These are phyloP conservation scores for Suillus variegatus DNA, from an alignment of 768 basidiomycete species.

Conservation along the genomic window DNA sequence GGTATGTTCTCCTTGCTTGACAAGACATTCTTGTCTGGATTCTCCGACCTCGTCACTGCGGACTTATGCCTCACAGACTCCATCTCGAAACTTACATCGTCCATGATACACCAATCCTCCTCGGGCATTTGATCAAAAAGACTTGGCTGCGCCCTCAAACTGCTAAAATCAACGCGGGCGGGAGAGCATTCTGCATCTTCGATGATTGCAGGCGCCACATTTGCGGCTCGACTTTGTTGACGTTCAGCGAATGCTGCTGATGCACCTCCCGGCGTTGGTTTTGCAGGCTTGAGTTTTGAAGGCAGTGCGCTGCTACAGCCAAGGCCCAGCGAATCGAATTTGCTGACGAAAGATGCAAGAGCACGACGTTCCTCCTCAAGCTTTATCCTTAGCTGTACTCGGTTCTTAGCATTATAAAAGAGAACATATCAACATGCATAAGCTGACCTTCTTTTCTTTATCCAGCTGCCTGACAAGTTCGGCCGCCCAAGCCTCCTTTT, in stretches of 20 bases:
- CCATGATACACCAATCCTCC: constrained; percentile 48
- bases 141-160: constrained; percentile 44
- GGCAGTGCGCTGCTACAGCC: constrained; percentile 37
- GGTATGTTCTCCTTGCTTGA: constrained; percentile 30
- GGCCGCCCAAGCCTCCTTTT: constrained; percentile 71
- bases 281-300: constrained; percentile 47
- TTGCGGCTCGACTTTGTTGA: constrained; percentile 35
- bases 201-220: constrained; percentile 26
- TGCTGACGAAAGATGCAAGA: constrained; percentile 76
- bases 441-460: constrained; percentile 69
- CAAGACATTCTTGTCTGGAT: constrained; percentile 27
- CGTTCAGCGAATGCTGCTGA: constrained; percentile 50
- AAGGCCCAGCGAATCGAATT: constrained; percentile 75
- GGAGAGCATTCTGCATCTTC: constrained; percentile 51
- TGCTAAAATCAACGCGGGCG: constrained; percentile 41
- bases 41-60: constrained; percentile 34
- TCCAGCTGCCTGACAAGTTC: constrained; percentile 78
- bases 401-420: background rate
- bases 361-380: constrained; percentile 80
- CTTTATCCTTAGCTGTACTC: constrained; percentile 50
- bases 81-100: constrained; percentile 57
- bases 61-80: constrained; percentile 26
- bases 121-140: constrained; percentile 63
- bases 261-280: constrained; percentile 54
- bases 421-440: background rate